Conservation (phyloP, 768 basidiomycete species). For the Amanita muscaria region DNA sequence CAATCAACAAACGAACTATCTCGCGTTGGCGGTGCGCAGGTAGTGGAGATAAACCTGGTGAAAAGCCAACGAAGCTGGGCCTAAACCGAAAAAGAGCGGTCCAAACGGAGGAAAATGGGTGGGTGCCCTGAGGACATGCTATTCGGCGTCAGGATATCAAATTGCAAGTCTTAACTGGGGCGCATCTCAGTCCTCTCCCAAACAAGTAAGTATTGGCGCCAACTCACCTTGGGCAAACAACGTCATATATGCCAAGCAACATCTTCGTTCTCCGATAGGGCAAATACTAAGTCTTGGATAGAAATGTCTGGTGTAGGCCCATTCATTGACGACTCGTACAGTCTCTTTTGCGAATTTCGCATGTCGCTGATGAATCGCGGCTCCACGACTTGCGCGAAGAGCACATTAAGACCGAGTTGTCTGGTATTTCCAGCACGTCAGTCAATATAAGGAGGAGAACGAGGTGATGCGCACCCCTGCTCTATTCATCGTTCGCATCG, state of each 20-base stretch:
- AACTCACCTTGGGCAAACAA: conserved; percentile 73
- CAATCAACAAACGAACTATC: conserved; percentile 38
- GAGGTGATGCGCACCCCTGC: conserved; percentile 46
- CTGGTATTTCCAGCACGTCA: conserved; percentile 24
- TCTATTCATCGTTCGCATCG: too few relatives aligned
- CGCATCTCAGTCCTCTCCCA: too few relatives aligned
- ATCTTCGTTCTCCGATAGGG: conserved; percentile 74
- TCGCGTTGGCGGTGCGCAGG: conserved; percentile 75
- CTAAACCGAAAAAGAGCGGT: conserved; percentile 81
- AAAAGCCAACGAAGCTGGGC: conserved; percentile 38
- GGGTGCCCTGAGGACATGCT: conserved; percentile 80
- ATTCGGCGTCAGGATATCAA: conserved; percentile 81
- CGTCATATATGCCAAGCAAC: conserved; percentile 68
- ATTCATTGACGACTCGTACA: conserved; percentile 79
- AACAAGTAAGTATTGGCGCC: not conserved
- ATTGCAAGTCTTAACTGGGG: conserved; percentile 45
- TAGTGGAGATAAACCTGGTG: conserved; percentile 51
- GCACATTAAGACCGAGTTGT: conserved; percentile 67
- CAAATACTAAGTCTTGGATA: conserved; percentile 83
- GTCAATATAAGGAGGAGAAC: conserved; percentile 1
- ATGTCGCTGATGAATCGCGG: conserved; percentile 63
- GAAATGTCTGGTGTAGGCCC: conserved; percentile 82
- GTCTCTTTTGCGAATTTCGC: conserved; percentile 57
- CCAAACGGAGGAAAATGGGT: conserved; percentile 86
- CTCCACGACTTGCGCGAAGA: conserved; percentile 59